These are phyloP conservation scores for Rubus parviflorus DNA, from an alignment of 306 rosid genomes.

Conservation along the genomic window DNA sequence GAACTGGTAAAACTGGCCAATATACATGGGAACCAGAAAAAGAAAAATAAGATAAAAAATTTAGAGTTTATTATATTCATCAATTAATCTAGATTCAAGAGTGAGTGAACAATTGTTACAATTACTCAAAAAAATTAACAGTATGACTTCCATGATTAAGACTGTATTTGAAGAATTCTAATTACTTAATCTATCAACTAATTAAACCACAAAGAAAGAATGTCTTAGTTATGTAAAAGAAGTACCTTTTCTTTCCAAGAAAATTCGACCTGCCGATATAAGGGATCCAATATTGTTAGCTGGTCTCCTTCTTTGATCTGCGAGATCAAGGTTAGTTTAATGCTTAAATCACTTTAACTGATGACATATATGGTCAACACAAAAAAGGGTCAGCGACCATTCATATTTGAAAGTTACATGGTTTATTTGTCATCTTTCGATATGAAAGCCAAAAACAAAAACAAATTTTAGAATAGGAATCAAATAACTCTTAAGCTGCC, in stretches of 20 bases:
- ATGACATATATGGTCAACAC: too few relatives aligned
- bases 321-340: constrained; percentile 26
- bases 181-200: background rate
- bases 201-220: constrained; percentile 12
- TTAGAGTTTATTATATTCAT: background rate
- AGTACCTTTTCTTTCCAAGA: constrained; percentile 82
- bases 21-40: constrained; percentile 16
- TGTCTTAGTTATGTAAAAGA: background rate
- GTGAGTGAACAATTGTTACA: background rate
- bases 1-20: constrained; percentile 65
- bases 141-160: constrained; percentile 5
- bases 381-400: background rate
- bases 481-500: constrained; percentile 13
- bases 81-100: background rate
- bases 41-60: background rate
- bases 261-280: constrained; percentile 45
- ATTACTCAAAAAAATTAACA: constrained; percentile 5
- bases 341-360: constrained; percentile 19
- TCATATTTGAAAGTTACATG: background rate
- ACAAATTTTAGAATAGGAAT: background rate
- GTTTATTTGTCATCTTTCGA: background rate
- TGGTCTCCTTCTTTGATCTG: constrained; percentile 97
- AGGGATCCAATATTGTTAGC: constrained; percentile 69
- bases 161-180: background rate
- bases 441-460: background rate